These are phyloP conservation scores for Leucocoprinus birnbaumii DNA, from an alignment of 768 basidiomycete genomes.

Conservation along the genomic window DNA sequence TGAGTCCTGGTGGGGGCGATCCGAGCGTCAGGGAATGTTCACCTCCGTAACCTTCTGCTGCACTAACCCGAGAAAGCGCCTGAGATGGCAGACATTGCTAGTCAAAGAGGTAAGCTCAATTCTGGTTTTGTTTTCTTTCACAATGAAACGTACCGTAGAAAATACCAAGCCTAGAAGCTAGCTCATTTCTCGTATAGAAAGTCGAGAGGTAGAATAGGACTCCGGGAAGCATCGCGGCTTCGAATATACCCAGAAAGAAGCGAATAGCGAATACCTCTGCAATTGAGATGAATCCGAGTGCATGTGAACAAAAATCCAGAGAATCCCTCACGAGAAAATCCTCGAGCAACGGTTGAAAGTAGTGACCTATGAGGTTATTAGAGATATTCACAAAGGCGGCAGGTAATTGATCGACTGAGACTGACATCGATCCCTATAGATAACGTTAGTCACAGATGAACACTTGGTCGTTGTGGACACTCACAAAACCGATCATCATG, in stretches of 20 bases:
- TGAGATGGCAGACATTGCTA: slow-evolving; percentile 42
- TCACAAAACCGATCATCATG: slow-evolving; percentile 50
- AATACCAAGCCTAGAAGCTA: slow-evolving; percentile 46
- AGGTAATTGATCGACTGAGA: neutral
- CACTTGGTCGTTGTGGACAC: slow-evolving; percentile 11
- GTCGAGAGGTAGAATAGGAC: slow-evolving; percentile 51
- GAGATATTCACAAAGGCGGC: neutral
- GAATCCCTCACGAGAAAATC: slow-evolving; percentile 42
- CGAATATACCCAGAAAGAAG: slow-evolving; percentile 48
- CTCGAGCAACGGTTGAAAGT: slow-evolving; percentile 40
- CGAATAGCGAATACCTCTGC: slow-evolving; percentile 45
- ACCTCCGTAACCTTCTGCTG: neutral
- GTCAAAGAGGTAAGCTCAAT: neutral
- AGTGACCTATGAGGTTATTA: slow-evolving; percentile 32
- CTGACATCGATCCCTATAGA: slow-evolving; percentile 39
- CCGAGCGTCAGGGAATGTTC: too few relatives aligned
- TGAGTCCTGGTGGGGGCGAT: slow-evolving; percentile 38
- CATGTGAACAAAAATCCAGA: neutral
- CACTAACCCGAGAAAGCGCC: slow-evolving; percentile 42
- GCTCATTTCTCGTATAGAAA: slow-evolving; percentile 48
- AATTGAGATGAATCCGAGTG: neutral
- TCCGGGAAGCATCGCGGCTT: slow-evolving; percentile 47
- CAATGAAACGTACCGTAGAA: slow-evolving; percentile 36
- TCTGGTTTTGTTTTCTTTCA: neutral
- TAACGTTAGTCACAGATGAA: neutral